These are phyloP conservation scores for Teunomyces barrocoloradensis DNA, from an alignment of 805 yeast species.

Conservation along the genomic window DNA sequence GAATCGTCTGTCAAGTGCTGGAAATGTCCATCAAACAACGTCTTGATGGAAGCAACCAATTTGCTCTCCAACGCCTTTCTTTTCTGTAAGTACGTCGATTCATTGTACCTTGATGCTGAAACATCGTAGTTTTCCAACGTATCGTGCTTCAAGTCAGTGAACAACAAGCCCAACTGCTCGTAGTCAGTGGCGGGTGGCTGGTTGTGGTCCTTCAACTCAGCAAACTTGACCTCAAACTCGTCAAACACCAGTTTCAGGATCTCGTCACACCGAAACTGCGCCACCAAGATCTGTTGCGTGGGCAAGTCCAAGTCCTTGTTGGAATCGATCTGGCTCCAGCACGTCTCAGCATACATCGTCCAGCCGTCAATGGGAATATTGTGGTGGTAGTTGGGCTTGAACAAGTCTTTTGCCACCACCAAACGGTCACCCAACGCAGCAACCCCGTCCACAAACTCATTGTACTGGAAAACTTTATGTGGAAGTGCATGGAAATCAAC, in stretches of 20 bases:
- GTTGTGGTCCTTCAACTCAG: constrained; percentile 11
- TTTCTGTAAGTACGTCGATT: constrained; percentile 64
- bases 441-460: constrained; percentile 63
- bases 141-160: constrained; percentile 43
- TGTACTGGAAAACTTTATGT: constrained; percentile 81
- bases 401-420: constrained; percentile 41
- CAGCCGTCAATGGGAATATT: constrained; percentile 93
- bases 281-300: constrained; percentile 92
- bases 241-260: constrained; percentile 47
- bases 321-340: constrained; percentile 92
- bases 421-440: constrained; percentile 63
- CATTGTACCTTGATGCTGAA: constrained; percentile 73
- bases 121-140: constrained; percentile 59
- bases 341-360: constrained; percentile 83
- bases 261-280: constrained; percentile 93
- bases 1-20: constrained; percentile 17
- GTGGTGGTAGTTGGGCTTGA: constrained; percentile 74
- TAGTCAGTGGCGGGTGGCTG: constrained; percentile 31
- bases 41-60: constrained; percentile 40
- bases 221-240: constrained; percentile 24
- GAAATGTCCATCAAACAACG: constrained; percentile 36
- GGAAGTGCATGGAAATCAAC: constrained; percentile 76
- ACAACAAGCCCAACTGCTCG: constrained; percentile 41
- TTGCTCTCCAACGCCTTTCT: constrained; percentile 46
- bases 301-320: constrained; percentile 96